Evolutionary conservation across 345 rosid species (phyloP), one percentile per base, ranked within the genome.

Genomic region (Brassica carinata): DNA sequence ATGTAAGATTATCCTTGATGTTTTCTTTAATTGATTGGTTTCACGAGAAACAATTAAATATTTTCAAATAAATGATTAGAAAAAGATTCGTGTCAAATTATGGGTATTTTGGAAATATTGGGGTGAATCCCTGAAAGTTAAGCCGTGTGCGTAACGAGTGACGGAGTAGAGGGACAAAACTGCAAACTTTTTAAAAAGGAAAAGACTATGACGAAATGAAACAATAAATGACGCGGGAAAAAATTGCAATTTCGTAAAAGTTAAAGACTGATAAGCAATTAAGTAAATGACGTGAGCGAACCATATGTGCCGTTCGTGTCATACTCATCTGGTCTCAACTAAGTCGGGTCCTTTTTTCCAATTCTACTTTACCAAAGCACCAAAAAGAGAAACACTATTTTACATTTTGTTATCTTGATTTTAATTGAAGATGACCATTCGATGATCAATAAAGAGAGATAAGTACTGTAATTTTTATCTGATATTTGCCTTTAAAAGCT

Each of bases 231-330:
- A 73, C 59, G 77, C 43, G 77, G 51, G 68, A 66, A 27, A 66
- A 51, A 65, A 29, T 5, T 62, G 69, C 30, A 73, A 73, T 18
- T 67, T 78, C 67, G 38, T 57, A 57, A 78, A 78, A 55, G 72
- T 64, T 72, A 64, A 27, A 57, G 3, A 27, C 58, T 40, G 73
- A 67, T 57, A 73, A 64, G 77, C 67, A 43, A 38, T 31, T 6
- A 48, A 53, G 7, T n/a, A 48, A 70, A 29, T 75, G 83, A 64
- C 64, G 69, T 40, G 58, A 71, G 69, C 63, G 2, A 33, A 30
- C 33, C 53, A 43, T 67, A 43, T 76, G 69, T 76, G 84, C 73
- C 58, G 77, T 71, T 81, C 74, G 84, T 81, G 84, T 81, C 84
- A 71, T 29, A 58, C 69, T 71, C 67, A 9, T 74, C 79, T 69